These are phyloP conservation scores for Tetracladium maxilliforme DNA, from an alignment of 2,329 filamentous ascomycete genomes.

Conservation along the genomic window DNA sequence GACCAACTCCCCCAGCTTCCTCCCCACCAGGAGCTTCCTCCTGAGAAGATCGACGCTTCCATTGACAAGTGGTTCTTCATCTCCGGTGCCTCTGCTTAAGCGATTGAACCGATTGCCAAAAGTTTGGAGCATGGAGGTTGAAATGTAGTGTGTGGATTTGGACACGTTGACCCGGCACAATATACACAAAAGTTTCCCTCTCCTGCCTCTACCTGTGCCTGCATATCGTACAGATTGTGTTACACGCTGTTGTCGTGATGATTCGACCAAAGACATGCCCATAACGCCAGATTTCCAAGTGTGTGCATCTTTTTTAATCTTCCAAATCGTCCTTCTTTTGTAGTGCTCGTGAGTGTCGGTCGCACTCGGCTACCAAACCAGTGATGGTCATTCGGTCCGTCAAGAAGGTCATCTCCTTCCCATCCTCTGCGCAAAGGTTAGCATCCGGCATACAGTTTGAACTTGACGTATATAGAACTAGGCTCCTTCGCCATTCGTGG, in stretches of 20 bases:
- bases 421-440: constrained; percentile 53
- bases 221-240: too few species aligned
- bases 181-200: too few species aligned
- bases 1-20: constrained; percentile 66
- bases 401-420: constrained; percentile 76
- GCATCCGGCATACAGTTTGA: constrained; percentile 2
- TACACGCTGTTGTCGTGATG: too few species aligned
- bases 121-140: too few species aligned
- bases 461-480: constrained; percentile 1
- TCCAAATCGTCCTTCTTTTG: constrained; percentile 71
- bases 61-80: constrained; percentile 99
- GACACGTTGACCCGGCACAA: too few species aligned
- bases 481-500: constrained; percentile 1
- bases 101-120: too few species aligned
- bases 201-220: too few species aligned
- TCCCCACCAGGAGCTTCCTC: constrained; percentile 60
- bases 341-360: constrained; percentile 72
- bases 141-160: too few species aligned
- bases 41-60: constrained; percentile 84
- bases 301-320: constrained; percentile 7
- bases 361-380: constrained; percentile 75
- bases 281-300: not conserved
- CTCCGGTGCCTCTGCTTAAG: constrained; percentile 78
- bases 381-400: constrained; percentile 71
- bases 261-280: too few species aligned